Evolutionary conservation across 345 rosid genomes (phyloP).

Genomic region (Trapa incisa): DNA sequence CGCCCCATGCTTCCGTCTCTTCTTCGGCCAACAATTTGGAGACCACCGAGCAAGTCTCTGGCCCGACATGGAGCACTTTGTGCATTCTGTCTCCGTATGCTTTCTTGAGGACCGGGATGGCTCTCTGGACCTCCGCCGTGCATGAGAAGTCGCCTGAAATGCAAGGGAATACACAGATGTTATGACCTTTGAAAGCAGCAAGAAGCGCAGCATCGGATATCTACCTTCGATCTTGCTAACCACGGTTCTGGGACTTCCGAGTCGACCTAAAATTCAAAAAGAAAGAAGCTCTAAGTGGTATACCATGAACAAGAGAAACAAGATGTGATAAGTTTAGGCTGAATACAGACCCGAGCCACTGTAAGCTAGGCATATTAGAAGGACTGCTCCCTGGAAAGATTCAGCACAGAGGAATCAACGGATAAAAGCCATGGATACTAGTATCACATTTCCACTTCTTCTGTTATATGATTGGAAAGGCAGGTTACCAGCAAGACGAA

Average conservation of each 20-base stretch:
- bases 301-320: neutral
- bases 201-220: neutral
- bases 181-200: neutral
- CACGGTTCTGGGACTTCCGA: constrained; percentile 2
- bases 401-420: neutral
- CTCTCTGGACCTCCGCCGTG: constrained; percentile 69
- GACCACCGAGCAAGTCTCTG: constrained; percentile 84
- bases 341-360: neutral
- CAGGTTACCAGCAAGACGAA: constrained; percentile 51
- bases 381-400: constrained; percentile 1
- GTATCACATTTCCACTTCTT: neutral
- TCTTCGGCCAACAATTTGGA: constrained; percentile 69
- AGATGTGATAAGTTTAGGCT: neutral
- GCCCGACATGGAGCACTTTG: constrained; percentile 88
- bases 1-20: constrained; percentile 94
- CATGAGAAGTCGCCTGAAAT: constrained; percentile 62
- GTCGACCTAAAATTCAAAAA: neutral
- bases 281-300: too few relatives aligned
- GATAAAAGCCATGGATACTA: neutral
- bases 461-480: neutral
- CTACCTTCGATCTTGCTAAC: constrained; percentile 7
- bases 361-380: neutral
- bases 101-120: constrained; percentile 61
- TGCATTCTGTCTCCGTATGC: constrained; percentile 88
- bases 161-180: neutral